phyloP scores from a whole-genome alignment of 257 asterid species.

The Jaltomata sinuosa region DNA sequence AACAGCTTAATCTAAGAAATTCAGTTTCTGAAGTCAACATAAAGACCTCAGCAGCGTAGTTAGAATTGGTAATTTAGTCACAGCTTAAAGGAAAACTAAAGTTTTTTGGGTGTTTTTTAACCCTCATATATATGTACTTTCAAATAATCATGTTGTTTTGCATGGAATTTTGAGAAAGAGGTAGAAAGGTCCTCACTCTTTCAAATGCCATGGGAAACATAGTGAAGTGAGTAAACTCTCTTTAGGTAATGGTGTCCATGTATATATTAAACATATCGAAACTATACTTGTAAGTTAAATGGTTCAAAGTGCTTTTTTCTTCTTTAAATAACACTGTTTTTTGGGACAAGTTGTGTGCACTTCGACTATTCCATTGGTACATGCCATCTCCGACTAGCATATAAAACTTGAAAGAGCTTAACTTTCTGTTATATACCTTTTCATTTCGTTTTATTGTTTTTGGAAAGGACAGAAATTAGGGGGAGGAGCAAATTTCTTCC shows the following conservation, averaged over 20 bases:
- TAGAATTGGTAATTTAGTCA: not conserved
- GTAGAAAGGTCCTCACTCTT: not conserved
- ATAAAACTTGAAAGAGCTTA: not conserved
- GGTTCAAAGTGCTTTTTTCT: not conserved
- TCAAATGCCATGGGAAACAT: not conserved
- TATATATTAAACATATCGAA: not conserved
- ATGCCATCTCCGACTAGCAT: not conserved
- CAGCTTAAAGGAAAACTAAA: not conserved
- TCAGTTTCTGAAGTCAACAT: conserved; percentile 6
- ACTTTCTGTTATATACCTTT: not conserved
- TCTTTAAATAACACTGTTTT: not conserved
- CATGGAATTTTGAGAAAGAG: not conserved
- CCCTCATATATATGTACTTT: not conserved
- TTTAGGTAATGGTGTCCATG: not conserved
- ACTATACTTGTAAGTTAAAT: not conserved
- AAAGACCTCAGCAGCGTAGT: not conserved
- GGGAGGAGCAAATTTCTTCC: not conserved
- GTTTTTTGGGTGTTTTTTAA: not conserved
- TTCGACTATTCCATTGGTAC: not conserved
- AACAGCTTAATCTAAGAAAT: conserved; percentile 4
- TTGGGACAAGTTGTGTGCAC: not conserved
- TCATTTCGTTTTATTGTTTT: not conserved
- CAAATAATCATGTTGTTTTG: not conserved
- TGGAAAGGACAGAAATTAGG: not conserved
- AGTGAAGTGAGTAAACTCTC: not conserved